Percentiles rank a stretch among this genome's conserved stretches.
These are phyloP conservation scores for Shiraia bambusicola DNA, from an alignment of 2,329 filamentous ascomycete genomes.

Conservation along the genomic window DNA sequence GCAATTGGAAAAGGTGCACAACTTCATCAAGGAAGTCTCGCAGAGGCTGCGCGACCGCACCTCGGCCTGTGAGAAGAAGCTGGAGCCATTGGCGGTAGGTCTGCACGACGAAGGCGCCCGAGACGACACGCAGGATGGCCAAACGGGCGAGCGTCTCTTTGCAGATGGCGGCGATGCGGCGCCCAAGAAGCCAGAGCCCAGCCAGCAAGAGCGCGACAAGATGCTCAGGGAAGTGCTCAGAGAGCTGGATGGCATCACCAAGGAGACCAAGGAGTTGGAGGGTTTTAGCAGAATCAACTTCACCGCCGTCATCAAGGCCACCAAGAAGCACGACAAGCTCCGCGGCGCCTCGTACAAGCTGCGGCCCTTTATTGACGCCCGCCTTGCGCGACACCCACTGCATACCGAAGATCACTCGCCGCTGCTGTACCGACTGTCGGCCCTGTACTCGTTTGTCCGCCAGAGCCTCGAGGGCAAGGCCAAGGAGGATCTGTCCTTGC, in stretches of 20 bases:
- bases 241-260: constrained; percentile 84
- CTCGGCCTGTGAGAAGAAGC: constrained; percentile 65
- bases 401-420: constrained; percentile 94
- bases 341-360: constrained; percentile 84
- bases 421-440: constrained; percentile 81
- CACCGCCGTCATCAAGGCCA: constrained; percentile 95
- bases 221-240: constrained; percentile 70
- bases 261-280: constrained; percentile 89
- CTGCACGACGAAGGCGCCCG: constrained; percentile 26
- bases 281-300: constrained; percentile 97
- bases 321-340: constrained; percentile 98
- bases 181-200: constrained; percentile 28
- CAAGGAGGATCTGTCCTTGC: constrained; percentile 47
- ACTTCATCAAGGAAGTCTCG: constrained; percentile 82
- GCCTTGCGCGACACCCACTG: constrained; percentile 84
- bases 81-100: constrained; percentile 59
- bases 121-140: constrained; percentile 6
- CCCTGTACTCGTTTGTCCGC: constrained; percentile 93
- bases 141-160: constrained; percentile 14
- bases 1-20: constrained; percentile 91
- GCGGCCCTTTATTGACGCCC: constrained; percentile 86
- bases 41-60: constrained; percentile 79
- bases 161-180: constrained; percentile 17
- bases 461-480: constrained; percentile 71
- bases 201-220: constrained; percentile 47